Evolutionary conservation across 345 rosid species (phyloP), one percentile per base, ranked within the genome.

Genomic region (Murraya koenigii): DNA sequence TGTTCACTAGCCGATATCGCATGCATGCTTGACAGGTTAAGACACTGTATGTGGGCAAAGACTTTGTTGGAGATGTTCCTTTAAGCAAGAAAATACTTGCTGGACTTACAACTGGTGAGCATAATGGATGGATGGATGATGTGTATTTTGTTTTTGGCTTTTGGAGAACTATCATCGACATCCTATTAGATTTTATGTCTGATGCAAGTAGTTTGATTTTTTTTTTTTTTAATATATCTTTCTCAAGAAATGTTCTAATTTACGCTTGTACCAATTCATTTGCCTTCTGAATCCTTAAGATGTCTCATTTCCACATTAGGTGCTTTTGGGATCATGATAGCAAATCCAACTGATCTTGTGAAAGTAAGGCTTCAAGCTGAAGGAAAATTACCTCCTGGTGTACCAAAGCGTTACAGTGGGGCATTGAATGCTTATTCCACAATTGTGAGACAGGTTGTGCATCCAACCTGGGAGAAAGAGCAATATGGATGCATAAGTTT

Each of bases 311-410:
- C 44, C 36, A 66, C 64, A 83, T 84, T 84, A 97, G 99, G 99
- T 79, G 98, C 99, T 60, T 44, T 97, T 72, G 98, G 85, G 68
- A 97, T 97, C 76, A 80, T 82, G 30, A 79, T 97, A 20, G 98
- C 99, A 71, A 97, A 97, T 75, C 99, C 99, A 72, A 97, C 99
- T 36, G 99, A 97, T 86, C 99, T 97, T 80, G 98, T 97, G 81
- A 97, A 97, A 85, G 99, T 97, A 61, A 91, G 99, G 78, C 97
- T 97, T 80, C 99, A 97, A 82, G 90, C 99, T 81, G 99, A 97
- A 89, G 99, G 99, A 71, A 94, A 95, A 85, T 82, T 94, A 79
- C 89, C 98, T 22, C 87, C 96, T 26, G 99, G 98, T 66, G 99
- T 88, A 32, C 98, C 98, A 55, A 93, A 89, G 88, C 98, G 98